Evolutionary conservation across 192 early-diverging fungal species (phyloP).

Genomic region (Spizellomyces punctatus): DNA sequence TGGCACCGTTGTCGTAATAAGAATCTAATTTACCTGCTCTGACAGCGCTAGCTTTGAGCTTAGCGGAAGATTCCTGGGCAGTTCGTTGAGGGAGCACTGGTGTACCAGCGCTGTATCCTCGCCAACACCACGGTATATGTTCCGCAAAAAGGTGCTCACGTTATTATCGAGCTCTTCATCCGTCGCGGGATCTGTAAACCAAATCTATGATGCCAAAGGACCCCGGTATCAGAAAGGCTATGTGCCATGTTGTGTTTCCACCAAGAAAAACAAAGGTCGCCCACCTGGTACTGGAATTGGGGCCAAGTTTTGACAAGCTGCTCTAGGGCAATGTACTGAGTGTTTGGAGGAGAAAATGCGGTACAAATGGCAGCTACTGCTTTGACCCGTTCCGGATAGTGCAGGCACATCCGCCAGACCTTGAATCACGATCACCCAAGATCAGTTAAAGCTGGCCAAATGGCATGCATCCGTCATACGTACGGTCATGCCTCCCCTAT

Average conservation of each 20-base stretch:
- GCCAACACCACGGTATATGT: constrained; percentile 28
- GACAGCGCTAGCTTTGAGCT: constrained; percentile 10
- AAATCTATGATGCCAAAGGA: constrained; percentile 24
- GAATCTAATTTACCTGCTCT: neutral
- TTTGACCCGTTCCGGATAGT: constrained; percentile 61
- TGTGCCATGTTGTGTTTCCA: neutral
- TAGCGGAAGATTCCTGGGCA: neutral
- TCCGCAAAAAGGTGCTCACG: constrained; percentile 31
- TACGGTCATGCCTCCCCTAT: constrained; percentile 45
- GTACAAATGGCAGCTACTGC: constrained; percentile 57
- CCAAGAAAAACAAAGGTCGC: constrained; percentile 12
- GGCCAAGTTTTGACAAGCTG: constrained; percentile 49
- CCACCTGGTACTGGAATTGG: constrained; percentile 56
- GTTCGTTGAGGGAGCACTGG: neutral
- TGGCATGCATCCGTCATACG: neutral
- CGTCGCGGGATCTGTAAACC: constrained; percentile 28
- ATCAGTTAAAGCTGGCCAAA: neutral
- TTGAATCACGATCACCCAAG: neutral
- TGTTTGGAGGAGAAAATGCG: constrained; percentile 50
- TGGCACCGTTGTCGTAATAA: neutral
- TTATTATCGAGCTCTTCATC: constrained; percentile 50
- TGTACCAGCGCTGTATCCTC: neutral
- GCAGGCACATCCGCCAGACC: constrained; percentile 58
- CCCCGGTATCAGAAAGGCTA: neutral
- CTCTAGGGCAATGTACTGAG: constrained; percentile 41